Base-by-base conservation (phyloP, 306 rosid genomes). In the Trichosanthes truncata region DNA sequence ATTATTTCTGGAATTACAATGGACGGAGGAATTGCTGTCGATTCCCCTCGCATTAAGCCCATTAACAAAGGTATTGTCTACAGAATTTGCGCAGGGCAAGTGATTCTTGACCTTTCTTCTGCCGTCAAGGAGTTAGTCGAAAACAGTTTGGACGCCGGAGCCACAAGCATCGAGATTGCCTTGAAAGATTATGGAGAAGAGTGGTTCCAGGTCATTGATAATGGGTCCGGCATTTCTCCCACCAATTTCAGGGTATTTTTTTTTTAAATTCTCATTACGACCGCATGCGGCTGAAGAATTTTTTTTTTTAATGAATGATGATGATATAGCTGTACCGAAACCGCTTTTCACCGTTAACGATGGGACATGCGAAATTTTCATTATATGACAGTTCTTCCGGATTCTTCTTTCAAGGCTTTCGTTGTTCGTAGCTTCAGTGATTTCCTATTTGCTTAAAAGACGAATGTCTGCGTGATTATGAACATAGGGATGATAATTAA, bases 51-150 rank as follows among this genome's bases (percentile, higher is more conserved):
- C 0, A 92, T 91, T 62, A 93, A 87, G 73, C 93, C 96, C 1
- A 95, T 95, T 14, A 87, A 83, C 63, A 95, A 90, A 75, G 85
- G 87, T 75, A 87, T 84, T 62, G 91, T 91, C 69, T 93, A 95
- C 86, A 79, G 93, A 80, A 95, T 95, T 76, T 92, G 97, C 79
- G 82, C 98, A 9, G 98, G 98, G 46, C 98, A 95, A 78, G 98
- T 95, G 18, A 95, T 95, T 82, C 83, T 91, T 15, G 97, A 95
- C 86, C 97, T 95, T 82, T 84, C 97, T n/a, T 90, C 98, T 49
- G 97, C 98, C n/a, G 93, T 95, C 45, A 95, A 95, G 80, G 98
- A 95, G 63, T 82, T 95, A 74, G 97, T 95, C 83, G 98, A 95
- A 82, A 95, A 95, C 84, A 92, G 98, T 93, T 82, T 95, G 81